phyloP scores from a whole-genome alignment of 2,329 filamentous ascomycete genomes.

The Epichloe uncinata region DNA sequence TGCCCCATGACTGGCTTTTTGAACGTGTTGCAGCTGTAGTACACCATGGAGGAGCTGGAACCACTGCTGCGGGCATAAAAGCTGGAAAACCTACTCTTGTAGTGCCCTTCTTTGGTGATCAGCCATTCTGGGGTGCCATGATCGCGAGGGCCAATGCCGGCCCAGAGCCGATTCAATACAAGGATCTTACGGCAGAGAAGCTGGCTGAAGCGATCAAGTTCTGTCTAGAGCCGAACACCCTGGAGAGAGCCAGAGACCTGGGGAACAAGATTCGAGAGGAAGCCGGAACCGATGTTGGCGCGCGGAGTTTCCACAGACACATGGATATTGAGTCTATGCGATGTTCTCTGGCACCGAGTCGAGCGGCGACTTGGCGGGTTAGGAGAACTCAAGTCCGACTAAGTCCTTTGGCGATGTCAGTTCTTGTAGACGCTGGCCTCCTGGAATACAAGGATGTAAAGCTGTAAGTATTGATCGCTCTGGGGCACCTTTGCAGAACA shows the following conservation, averaged over 20 bases:
- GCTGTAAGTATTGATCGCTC: slow-evolving; percentile 35
- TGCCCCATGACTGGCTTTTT: slow-evolving; percentile 84
- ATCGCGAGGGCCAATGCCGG: slow-evolving; percentile 60
- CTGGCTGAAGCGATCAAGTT: slow-evolving; percentile 50
- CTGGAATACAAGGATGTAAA: slow-evolving; percentile 60
- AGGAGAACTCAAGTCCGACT: slow-evolving; percentile 52
- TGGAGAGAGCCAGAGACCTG: slow-evolving; percentile 41
- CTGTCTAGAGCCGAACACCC: slow-evolving; percentile 46
- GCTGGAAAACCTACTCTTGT: slow-evolving; percentile 69
- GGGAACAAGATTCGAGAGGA: slow-evolving; percentile 55
- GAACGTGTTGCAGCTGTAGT: slow-evolving; percentile 68
- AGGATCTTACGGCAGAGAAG: slow-evolving; percentile 50
- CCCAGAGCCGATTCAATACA: slow-evolving; percentile 55
- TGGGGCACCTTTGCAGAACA: neutral
- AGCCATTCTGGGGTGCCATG: slow-evolving; percentile 74
- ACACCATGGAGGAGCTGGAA: slow-evolving; percentile 80
- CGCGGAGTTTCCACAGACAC: slow-evolving; percentile 57
- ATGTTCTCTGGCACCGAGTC: slow-evolving; percentile 54
- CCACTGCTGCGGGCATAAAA: slow-evolving; percentile 74
- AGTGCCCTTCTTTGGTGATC: slow-evolving; percentile 78
- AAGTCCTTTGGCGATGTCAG: slow-evolving; percentile 59
- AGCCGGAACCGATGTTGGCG: slow-evolving; percentile 48
- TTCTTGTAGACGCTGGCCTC: slow-evolving; percentile 50
- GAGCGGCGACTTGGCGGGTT: slow-evolving; percentile 63
- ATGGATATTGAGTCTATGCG: slow-evolving; percentile 52